Base-by-base conservation (phyloP, 805 yeast genomes). In the Myxozyma kluyveri region DNA sequence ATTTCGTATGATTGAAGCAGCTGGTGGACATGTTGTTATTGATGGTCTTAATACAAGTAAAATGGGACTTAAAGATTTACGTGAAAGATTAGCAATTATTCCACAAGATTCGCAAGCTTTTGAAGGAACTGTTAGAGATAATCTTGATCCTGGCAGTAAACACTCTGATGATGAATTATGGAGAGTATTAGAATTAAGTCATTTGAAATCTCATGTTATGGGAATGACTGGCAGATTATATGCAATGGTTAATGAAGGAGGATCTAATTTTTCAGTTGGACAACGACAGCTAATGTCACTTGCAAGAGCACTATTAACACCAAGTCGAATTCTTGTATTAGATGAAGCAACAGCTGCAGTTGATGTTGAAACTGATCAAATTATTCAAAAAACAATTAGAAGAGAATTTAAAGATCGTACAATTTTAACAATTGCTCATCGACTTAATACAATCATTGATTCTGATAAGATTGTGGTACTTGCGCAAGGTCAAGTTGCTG, bases 61-160 rank as follows among this genome's bases (percentile, higher is more conserved):
- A 21, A 77, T 89, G 49, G 96, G 96, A 2, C 73, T 89, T 47
- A 75, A 72, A 57, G 96, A 89, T 65, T 74, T 89, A 61, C 79
- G 97, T 65, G 82, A 82, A 32, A 77, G 79, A 54, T 70, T 89
- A 37, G 83, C 91, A 1, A 90, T 89, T 57, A 89, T 89, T 59
- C 97, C 97, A 1, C 96, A 89, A 67, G 97, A 89, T 68, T 85
- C 96, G 0, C 96, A 89, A 67, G 88, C 87, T 5, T 84, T 89
- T 65, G 87, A 86, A 71, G 96, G 96, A 32, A 77, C 91, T 0
- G 72, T 89, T 4, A 76, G 96, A 63, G 85, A 86, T 42, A 89
- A 89, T 67, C 74, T 90, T 61, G 98, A 90, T 69, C 98, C 98
- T 22, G 80, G 84, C 2, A 70, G 76, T 14, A 72, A 70, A 47